Percentiles rank a stretch among this genome's conserved stretches.
These are phyloP conservation scores for Pseudoneurospora amorphoporcata DNA, from an alignment of 495 filamentous ascomycete genomes.

Conservation along the genomic window DNA sequence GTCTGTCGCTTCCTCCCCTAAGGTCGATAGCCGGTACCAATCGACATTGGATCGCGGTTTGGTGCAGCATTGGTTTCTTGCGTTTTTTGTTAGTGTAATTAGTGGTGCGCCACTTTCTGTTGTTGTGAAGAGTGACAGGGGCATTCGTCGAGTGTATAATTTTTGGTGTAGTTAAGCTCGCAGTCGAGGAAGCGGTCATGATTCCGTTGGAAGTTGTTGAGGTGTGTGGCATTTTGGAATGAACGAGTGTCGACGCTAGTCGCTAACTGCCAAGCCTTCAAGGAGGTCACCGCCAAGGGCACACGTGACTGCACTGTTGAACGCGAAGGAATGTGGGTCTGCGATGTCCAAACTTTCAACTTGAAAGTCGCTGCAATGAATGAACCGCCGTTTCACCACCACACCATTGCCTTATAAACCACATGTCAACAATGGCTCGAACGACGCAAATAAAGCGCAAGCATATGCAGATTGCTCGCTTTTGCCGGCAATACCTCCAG, in stretches of 20 bases:
- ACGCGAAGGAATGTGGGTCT: not conserved
- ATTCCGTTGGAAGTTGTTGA: not conserved
- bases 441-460: not conserved
- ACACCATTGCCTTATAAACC: not conserved
- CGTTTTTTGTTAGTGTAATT: not conserved
- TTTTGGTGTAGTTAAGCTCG: accelerated
- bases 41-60: not conserved
- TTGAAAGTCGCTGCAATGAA: not conserved
- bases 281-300: not conserved
- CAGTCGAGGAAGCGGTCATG: not conserved
- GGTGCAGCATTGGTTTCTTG: not conserved
- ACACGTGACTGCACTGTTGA: not conserved
- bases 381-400: not conserved
- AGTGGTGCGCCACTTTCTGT: not conserved
- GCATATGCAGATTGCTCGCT: slow-evolving; percentile 17
- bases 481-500: slow-evolving; percentile 36
- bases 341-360: not conserved
- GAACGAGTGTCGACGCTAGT: not conserved
- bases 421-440: not conserved
- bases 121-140: not conserved
- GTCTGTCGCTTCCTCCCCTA: not conserved
- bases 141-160: not conserved
- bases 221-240: not conserved
- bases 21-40: not conserved
- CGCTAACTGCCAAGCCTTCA: not conserved